Conservation (phyloP, 257 asterid species). For the Knoxia roxburghii region DNA sequence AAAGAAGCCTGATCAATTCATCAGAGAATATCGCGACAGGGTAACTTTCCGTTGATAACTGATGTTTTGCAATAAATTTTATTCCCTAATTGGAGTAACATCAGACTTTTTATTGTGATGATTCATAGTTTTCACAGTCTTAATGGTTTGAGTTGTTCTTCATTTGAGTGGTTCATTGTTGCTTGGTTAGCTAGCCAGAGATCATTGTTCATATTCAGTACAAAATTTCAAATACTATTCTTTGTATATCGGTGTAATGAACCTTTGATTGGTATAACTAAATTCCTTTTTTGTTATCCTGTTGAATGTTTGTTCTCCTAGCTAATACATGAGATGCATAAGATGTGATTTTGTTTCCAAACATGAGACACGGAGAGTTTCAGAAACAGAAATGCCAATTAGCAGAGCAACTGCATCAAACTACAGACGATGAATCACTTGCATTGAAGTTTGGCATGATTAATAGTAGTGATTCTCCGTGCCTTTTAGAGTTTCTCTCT, state of each 20-base stretch:
- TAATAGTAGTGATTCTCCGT: constrained; percentile 53
- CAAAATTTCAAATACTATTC: too few relatives aligned
- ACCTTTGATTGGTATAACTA: background rate
- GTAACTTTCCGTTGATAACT: constrained; percentile 24
- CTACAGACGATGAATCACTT: constrained; percentile 38
- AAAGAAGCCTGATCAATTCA: constrained; percentile 84
- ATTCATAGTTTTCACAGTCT: too few relatives aligned
- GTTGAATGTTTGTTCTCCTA: background rate
- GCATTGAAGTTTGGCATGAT: constrained; percentile 79
- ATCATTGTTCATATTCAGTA: background rate
- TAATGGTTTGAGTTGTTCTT: too few relatives aligned
- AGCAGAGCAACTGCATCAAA: constrained; percentile 63
- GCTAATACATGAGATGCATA: background rate
- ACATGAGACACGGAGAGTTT: background rate
- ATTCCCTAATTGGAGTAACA: background rate
- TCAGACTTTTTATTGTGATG: background rate
- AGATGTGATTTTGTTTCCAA: background rate
- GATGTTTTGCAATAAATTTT: background rate
- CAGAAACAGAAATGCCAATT: constrained; percentile 33
- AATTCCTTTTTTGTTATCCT: background rate
- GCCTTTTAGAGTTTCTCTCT: constrained; percentile 41
- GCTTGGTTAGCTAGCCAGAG: background rate
- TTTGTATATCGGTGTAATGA: background rate
- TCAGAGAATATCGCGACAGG: constrained; percentile 72
- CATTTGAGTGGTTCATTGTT: background rate